Conservation (phyloP, 306 rosid genomes). For the Comarum palustre region DNA sequence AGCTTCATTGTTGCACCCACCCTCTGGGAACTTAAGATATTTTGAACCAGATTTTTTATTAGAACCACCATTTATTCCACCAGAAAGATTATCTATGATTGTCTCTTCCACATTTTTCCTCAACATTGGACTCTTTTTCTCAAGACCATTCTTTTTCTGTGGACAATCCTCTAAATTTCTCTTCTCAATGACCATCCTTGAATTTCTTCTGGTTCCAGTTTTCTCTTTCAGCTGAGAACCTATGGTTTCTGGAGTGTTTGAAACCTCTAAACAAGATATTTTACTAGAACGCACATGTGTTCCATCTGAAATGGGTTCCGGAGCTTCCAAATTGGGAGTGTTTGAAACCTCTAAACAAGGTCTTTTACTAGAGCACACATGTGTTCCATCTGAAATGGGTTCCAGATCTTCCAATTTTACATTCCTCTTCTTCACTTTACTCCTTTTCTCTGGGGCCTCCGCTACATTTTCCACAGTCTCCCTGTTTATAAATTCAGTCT, state of each 20-base stretch:
- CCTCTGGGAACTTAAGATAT: background rate
- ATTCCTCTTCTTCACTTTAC: conserved; percentile 4
- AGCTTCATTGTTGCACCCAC: background rate
- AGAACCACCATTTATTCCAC: conserved; percentile 1
- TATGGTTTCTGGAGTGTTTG: background rate
- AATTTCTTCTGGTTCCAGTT: background rate
- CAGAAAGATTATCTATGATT: background rate
- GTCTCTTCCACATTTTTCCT: background rate
- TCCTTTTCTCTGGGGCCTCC: background rate
- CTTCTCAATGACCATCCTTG: conserved; percentile 11
- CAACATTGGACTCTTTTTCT: background rate
- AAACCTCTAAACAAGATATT: background rate
- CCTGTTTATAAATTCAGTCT: background rate
- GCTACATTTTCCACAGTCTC: background rate
- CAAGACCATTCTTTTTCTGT: background rate
- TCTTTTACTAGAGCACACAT: background rate
- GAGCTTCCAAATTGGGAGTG: conserved; percentile 8
- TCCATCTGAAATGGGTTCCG: conserved; percentile 1
- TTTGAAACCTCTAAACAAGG: background rate
- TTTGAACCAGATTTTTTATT: background rate
- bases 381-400: background rate
- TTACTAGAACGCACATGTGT: background rate
- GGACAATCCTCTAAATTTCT: background rate
- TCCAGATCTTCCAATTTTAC: background rate
- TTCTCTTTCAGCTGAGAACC: conserved; percentile 11